These are phyloP conservation scores for Candolleomyces aberdarensis DNA, from an alignment of 768 basidiomycete genomes.

Conservation along the genomic window DNA sequence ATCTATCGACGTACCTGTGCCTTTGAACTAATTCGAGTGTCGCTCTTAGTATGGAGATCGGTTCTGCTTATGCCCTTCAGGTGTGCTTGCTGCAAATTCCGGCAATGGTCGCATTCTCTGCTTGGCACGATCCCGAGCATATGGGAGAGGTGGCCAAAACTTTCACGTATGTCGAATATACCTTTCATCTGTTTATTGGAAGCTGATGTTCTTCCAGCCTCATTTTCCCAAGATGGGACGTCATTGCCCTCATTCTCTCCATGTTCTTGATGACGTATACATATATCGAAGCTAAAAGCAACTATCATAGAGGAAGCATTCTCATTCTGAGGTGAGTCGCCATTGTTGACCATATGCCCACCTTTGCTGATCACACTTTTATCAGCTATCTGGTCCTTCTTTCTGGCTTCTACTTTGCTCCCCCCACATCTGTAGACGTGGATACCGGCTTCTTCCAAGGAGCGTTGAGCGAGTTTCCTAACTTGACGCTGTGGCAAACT, in stretches of 20 bases:
- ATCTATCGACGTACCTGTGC: background rate
- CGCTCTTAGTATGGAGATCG: slow-evolving; percentile 89
- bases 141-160: slow-evolving; percentile 87
- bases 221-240: slow-evolving; percentile 98
- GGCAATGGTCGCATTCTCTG: slow-evolving; percentile 98
- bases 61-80: slow-evolving; percentile 97
- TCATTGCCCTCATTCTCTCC: slow-evolving; percentile 88
- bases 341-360: background rate
- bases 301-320: slow-evolving; percentile 96
- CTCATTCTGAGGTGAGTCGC: slow-evolving; percentile 80
- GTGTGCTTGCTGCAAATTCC: slow-evolving; percentile 97
- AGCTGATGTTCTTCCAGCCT: slow-evolving; percentile 48
- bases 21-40: background rate
- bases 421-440: slow-evolving; percentile 39
- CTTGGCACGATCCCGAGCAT: slow-evolving; percentile 84
- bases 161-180: slow-evolving; percentile 73
- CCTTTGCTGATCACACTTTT: slow-evolving; percentile 9
- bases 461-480: slow-evolving; percentile 30
- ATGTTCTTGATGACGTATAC: slow-evolving; percentile 99
- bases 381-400: slow-evolving; percentile 85
- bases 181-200: background rate
- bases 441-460: slow-evolving; percentile 30
- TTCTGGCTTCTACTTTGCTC: slow-evolving; percentile 92
- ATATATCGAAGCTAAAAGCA: slow-evolving; percentile 98
- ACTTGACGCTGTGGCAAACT: slow-evolving; percentile 36